Conservation (phyloP, 1,284 basidiomycete genomes). For the Sphaerobolus stellatus region DNA sequence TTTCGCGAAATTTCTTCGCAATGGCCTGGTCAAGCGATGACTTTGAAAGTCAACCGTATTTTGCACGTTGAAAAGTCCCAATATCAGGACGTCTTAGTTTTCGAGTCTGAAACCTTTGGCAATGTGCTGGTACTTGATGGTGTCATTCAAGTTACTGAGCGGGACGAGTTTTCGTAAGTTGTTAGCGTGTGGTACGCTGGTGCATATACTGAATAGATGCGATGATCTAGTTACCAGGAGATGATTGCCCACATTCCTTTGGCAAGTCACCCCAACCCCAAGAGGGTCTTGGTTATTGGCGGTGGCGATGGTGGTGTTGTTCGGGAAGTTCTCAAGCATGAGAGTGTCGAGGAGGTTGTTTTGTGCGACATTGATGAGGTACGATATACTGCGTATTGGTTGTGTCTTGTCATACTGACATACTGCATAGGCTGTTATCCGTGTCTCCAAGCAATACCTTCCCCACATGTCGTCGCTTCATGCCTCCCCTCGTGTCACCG, state of each 20-base stretch:
- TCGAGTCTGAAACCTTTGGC: conserved; percentile 92
- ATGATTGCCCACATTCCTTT: conserved; percentile 98
- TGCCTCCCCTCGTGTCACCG: conserved; percentile 79
- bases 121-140: conserved; percentile 97
- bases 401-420: too few relatives aligned
- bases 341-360: conserved; percentile 87
- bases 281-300: conserved; percentile 94
- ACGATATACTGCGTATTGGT: too few relatives aligned
- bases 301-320: conserved; percentile 97
- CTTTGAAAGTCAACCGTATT: conserved; percentile 92
- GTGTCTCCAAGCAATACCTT: conserved; percentile 91
- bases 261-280: conserved; percentile 94
- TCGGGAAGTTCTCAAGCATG: conserved; percentile 95
- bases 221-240: conserved; percentile 99
- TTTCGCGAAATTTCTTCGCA: conserved; percentile 96
- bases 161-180: conserved; percentile 97
- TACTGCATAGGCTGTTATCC: conserved; percentile 76
- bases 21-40: conserved; percentile 98
- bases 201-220: too few relatives aligned
- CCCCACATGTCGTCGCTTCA: conserved; percentile 93
- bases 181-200: too few relatives aligned
- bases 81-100: conserved; percentile 96
- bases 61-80: conserved; percentile 92
- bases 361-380: conserved; percentile 98
- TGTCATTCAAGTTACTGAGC: conserved; percentile 95